Evolutionary conservation across 805 yeast genomes (phyloP), one percentile per base, ranked within the genome.

Genomic region (Alloascoidea africana): DNA sequence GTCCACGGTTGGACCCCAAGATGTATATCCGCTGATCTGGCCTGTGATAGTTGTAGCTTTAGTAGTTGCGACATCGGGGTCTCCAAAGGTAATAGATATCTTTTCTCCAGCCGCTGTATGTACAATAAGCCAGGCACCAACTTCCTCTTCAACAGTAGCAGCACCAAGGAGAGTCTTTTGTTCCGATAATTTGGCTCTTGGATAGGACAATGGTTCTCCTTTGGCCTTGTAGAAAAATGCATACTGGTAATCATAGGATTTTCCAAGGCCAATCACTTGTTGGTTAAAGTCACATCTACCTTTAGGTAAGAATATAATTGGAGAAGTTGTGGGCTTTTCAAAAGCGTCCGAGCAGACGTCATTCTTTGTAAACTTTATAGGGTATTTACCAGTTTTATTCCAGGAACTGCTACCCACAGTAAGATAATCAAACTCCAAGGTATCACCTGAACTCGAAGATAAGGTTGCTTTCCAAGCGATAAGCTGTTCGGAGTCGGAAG

Each of bases 1-100:
- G 30, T 46, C 46, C 18, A 39, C 44, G 17, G 50, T 46, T 15
- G 50, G 50, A 32, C 50, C 50, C 34, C 39, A 41, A 3, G 50
- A 38, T 11, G 50, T 44, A 27, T 39, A 46, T 27, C 38, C 41
- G 5, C 41, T 38, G 16, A 40, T 16, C 32, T 38, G 18, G 16
- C 47, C 47, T 18, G 44, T 38, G 15, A 43, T 45, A 13, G 14
- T n/a, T 16, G 32, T 36, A 32, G 33, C 35, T 14, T 34, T 27
- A 14, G 6, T 35, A 13, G 13, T 14, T 32, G 18, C 35, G 30
- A 16, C 5, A 14, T 27, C 35, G 13, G 41, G 38, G 3, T 27
- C 38, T 11, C 33, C 34, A 13, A 44, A 36, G 16, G 41, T 42
- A 33, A 30, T 34, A 45, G 35, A 6, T 39, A 43, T 46, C 18